phyloP scores from a whole-genome alignment of 2,329 filamentous ascomycete genomes.

The Trichoderma sp. region DNA sequence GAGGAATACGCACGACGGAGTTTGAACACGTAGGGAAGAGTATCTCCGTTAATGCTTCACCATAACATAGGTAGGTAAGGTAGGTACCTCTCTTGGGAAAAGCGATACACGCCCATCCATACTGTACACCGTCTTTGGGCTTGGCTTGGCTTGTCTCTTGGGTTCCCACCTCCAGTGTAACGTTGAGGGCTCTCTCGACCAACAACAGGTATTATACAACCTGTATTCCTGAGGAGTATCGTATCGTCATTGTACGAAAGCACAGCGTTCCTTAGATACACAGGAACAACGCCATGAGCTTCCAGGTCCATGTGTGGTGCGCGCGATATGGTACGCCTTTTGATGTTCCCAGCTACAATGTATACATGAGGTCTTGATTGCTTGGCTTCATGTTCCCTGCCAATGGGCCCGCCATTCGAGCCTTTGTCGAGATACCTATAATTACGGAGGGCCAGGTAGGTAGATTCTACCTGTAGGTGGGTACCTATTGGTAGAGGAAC shows the following conservation, averaged over 20 bases:
- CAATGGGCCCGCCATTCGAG: background rate
- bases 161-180: conserved; percentile 18
- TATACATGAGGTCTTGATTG: background rate
- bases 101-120: background rate
- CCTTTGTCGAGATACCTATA: background rate
- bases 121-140: conserved; percentile 1
- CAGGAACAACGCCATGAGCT: no score
- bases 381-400: background rate
- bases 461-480: background rate
- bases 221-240: background rate
- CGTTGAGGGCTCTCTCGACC: background rate
- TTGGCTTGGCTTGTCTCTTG: background rate
- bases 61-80: no score
- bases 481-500: background rate
- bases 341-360: background rate
- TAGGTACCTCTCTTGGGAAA: background rate
- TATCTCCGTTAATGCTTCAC: background rate
- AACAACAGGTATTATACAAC: background rate
- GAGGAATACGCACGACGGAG: background rate
- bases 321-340: background rate
- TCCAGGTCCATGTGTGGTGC: background rate
- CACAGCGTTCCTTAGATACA: no score
- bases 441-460: no score
- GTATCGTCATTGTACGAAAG: background rate
- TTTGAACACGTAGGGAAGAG: background rate